These are phyloP conservation scores for Ammopiptanthus mongolicus DNA, from an alignment of 306 rosid species.

Conservation along the genomic window DNA sequence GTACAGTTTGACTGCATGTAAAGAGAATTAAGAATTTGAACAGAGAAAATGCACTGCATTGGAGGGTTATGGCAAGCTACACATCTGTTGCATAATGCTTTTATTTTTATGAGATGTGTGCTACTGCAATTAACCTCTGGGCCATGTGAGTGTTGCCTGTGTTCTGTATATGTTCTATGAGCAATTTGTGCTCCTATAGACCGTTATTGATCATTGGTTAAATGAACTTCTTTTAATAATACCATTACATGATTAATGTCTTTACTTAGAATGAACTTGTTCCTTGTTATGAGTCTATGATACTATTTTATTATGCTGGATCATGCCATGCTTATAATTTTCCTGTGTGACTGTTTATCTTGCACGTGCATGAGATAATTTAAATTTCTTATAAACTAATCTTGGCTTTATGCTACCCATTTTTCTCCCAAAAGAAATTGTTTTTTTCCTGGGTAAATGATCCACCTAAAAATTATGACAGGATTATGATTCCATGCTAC, in stretches of 20 bases:
- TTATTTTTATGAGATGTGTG: conserved; percentile 41
- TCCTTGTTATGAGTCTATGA: conserved; percentile 14
- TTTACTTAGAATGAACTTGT: conserved; percentile 22
- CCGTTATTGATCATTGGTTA: conserved; percentile 25
- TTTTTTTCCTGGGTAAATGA: not conserved
- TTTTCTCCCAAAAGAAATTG: not conserved
- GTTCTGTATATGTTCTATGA: conserved; percentile 28
- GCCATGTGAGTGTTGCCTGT: conserved; percentile 43
- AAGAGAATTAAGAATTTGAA: conserved; percentile 2
- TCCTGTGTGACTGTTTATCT: not conserved
- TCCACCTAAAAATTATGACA: not conserved
- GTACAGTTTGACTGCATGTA: not conserved
- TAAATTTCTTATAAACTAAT: not conserved
- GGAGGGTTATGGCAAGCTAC: conserved; percentile 41
- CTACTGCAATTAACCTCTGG: conserved; percentile 34
- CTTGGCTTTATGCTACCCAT: not conserved
- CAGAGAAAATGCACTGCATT: conserved; percentile 20
- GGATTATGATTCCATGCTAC: not conserved
- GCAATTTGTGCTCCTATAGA: conserved; percentile 34
- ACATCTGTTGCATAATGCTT: conserved; percentile 37
- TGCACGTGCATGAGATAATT: not conserved
- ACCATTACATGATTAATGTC: conserved; percentile 28
- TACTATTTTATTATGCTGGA: not conserved
- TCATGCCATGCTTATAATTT: not conserved
- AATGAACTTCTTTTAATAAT: conserved; percentile 24